A percentile compares a stretch with the other conserved stretches of the same genome.
phyloP scores from a whole-genome alignment of 768 basidiomycete genomes.

The Paxillus ammoniavirescens region DNA sequence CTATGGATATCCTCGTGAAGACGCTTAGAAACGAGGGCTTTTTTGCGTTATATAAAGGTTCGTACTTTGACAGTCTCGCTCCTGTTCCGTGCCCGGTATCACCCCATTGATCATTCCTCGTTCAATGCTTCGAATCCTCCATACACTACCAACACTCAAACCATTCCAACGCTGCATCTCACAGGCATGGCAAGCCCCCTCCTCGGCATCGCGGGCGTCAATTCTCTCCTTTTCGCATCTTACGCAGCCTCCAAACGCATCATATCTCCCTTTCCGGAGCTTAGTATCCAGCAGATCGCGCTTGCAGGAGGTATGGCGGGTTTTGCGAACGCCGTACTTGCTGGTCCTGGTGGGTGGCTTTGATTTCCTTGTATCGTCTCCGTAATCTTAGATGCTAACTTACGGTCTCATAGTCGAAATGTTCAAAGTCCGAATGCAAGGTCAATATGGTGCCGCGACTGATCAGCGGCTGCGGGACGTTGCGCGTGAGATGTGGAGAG shows the following conservation, averaged over 20 bases:
- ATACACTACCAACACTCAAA: neutral
- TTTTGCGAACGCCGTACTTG: slow-evolving; percentile 84
- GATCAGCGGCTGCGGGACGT: slow-evolving; percentile 79
- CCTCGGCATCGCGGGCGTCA: slow-evolving; percentile 91
- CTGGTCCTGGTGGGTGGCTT: slow-evolving; percentile 69
- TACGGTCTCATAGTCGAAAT: slow-evolving; percentile 70
- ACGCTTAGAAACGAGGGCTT: slow-evolving; percentile 87
- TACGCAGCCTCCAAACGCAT: slow-evolving; percentile 81
- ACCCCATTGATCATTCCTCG: neutral
- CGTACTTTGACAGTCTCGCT: slow-evolving; percentile 2
- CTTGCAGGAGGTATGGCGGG: slow-evolving; percentile 92
- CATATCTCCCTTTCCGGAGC: slow-evolving; percentile 85
- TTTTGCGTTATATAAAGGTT: slow-evolving; percentile 94
- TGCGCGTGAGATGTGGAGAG: slow-evolving; percentile 77
- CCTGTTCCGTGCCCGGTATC: neutral
- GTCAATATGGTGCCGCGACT: slow-evolving; percentile 78
- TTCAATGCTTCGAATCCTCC: neutral
- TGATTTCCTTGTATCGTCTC: neutral
- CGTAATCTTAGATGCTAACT: neutral
- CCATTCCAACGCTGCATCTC: neutral
- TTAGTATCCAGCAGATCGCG: slow-evolving; percentile 78
- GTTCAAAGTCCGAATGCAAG: slow-evolving; percentile 99
- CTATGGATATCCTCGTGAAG: slow-evolving; percentile 84
- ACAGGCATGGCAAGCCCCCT: slow-evolving; percentile 89
- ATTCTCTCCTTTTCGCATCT: slow-evolving; percentile 90